phyloP scores from a whole-genome alignment of 177 flowering plant genomes.

The Telopea speciosissima region DNA sequence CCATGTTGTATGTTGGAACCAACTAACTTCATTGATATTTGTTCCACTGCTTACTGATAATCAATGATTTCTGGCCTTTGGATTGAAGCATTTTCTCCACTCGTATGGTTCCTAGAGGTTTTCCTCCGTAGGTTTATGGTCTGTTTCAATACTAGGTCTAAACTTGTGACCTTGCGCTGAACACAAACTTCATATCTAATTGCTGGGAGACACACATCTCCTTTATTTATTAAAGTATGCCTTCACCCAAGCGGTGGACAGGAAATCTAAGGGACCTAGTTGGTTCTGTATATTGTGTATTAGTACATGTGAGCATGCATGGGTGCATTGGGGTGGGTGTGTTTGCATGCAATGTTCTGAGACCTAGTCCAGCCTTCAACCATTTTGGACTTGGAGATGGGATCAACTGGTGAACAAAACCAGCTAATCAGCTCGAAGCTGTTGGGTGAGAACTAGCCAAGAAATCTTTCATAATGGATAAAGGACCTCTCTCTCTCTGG shows the following conservation, averaged over 20 bases:
- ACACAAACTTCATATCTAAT: neutral
- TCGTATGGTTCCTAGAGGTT: neutral
- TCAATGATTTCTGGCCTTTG: neutral
- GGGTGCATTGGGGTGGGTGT: no score
- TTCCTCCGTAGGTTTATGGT: neutral
- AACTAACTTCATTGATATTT: neutral
- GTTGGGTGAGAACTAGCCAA: no score
- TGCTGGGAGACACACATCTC: neutral
- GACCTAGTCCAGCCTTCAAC: no score
- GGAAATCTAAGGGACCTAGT: neutral
- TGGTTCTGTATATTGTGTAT: neutral
- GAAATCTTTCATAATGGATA: no score
- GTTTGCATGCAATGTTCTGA: no score
- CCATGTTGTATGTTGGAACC: neutral
- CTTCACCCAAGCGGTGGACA: neutral
- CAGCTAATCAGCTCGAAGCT: no score
- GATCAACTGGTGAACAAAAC: no score
- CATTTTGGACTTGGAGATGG: no score
- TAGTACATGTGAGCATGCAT: no score
- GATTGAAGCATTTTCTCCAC: neutral
- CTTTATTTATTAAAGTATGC: neutral
- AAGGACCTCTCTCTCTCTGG: no score
- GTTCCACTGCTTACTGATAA: neutral
- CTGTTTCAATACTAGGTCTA: neutral
- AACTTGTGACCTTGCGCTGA: neutral